Base-by-base conservation (phyloP, 495 filamentous ascomycete species). In the Friedmanniomyces endolithicus region DNA sequence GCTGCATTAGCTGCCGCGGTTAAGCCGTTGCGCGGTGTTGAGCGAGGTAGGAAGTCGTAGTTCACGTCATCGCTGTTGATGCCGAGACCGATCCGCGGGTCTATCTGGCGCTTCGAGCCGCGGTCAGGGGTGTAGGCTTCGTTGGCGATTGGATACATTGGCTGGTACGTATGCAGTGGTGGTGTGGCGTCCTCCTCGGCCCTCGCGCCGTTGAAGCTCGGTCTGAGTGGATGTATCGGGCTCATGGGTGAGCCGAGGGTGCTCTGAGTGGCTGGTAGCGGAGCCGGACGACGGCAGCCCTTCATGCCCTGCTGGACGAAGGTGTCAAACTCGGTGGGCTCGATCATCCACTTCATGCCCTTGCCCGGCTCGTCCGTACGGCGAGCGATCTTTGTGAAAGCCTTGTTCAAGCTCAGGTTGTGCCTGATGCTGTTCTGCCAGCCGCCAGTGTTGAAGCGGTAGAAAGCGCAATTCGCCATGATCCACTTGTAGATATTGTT, bases 361-460 rank as follows among this genome's bases (percentile, higher is more conserved):
- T 98, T 98, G 2, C 92, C 92, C 1, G 92, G 92, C 64, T 98
- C 94, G 62, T 98, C 87, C 0, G 88, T 92, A 6, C 85, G 79
- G 34, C 92, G 83, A 23, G 94, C 84, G 6, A 95, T 84, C 67
- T 97, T 97, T 58, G 85, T 79, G 67, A 98, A 98, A 0, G 81
- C 79, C 68, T 94, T 90, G 64, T 94, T 95, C 47, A 98, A 68
- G 2, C 94, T 97, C 19, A 98, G 69, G 60, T 97, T 97, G 60
- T 98, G 92, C 1, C 92, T 83, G 60, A 98, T 98, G 1, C 88
- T 95, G 61, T 98, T 98, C 80, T 95, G 94, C 92, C 92, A 97
- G 50, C 92, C 90, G 44, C 78, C 78, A 51, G 78, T 79, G 25
- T 86, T 86, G 64, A 86, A 76, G 39, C 92, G 75, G 67, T 95